Base-by-base conservation (phyloP, 1,139 yeast species). In the Pichia sp. region DNA sequence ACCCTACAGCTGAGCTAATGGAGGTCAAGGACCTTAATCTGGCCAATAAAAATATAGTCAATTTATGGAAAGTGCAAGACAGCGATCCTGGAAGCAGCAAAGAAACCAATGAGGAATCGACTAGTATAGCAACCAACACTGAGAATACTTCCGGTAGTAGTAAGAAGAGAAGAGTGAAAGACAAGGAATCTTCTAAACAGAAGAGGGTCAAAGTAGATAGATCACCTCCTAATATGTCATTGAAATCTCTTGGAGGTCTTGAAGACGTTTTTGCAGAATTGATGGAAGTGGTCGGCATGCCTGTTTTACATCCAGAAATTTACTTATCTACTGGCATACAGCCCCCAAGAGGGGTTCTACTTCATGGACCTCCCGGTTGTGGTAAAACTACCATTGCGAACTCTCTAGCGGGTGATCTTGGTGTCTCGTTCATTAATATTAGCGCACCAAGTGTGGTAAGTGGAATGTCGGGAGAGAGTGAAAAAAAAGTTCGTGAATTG, bases 401-500 rank as follows among this genome's bases (percentile, higher is more conserved):
- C 68, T 97, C 98, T 0, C 74, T 93, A 41, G 99, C 99, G 1
- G 96, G 96, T 28, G 97, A 93, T 65, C 74, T 93, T 43, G 88
- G 89, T 58, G 96, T 93, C 0, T 97, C 99, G 0, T 93, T 95
- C 64, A 82, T 93, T 28, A 85, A 87, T 47, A 78, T 93, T 1
- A 87, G 96, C 21, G 99, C 99, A 0, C 99, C 99, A 1, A 87
- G 96, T 0, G 89, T 95, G 6, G 98, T 93, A 0, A 87, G 96
- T 54, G 99, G 99, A n/a, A 93, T 93, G 99, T 88, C 96, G n/a
- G 99, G 99, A 44, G 99, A 93, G 68, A 84, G 95, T 54, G 99
- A 95, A 66, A 93, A 93, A 73, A 91, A 91, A 66, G 75, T 93
- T 18, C 75, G 99, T 57, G 99, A 93, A 57, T 75, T 93, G 41